Evolutionary conservation across 352 stramenopile genomes (phyloP).

Genomic region (Phytophthora lateralis): DNA sequence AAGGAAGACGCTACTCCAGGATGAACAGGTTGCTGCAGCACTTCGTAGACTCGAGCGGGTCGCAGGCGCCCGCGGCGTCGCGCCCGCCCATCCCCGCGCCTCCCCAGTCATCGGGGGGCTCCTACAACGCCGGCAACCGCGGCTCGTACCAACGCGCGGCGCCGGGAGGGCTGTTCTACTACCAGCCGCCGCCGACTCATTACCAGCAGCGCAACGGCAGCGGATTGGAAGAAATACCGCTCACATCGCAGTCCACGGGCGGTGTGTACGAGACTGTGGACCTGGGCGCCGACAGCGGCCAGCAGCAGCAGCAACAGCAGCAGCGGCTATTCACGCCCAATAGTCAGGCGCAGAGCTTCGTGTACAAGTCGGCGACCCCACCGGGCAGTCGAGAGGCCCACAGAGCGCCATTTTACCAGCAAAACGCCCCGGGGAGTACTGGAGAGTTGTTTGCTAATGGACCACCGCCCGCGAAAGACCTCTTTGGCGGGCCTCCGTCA

Average conservation of each 20-base stretch:
- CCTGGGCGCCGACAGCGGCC: conserved; percentile 39
- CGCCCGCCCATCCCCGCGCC: conserved; percentile 31
- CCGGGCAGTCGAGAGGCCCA: conserved; percentile 6
- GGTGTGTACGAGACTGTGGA: conserved; percentile 54
- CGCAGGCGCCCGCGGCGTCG: conserved; percentile 14
- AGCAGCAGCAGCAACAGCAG: conserved; percentile 14
- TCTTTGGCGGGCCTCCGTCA: conserved; percentile 18
- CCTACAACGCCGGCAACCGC: conserved; percentile 21
- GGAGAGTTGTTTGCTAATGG: conserved; percentile 28
- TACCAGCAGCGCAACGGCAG: conserved; percentile 13
- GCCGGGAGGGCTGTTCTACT: conserved; percentile 37
- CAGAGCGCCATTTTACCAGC: conserved; percentile 16
- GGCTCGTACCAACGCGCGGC: conserved; percentile 40
- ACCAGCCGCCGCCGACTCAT: conserved; percentile 30
- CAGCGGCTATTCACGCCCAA: conserved; percentile 7
- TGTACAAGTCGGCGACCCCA: conserved; percentile 17
- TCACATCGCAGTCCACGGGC: conserved; percentile 37
- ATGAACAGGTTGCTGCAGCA: conserved; percentile 74
- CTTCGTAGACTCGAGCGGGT: conserved; percentile 47
- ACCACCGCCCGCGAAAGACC: conserved; percentile 18
- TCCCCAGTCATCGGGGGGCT: conserved; percentile 37
- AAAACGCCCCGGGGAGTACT: conserved; percentile 16
- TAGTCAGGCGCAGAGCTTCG: conserved; percentile 9
- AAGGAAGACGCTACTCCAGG: conserved; percentile 4
- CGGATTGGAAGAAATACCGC: conserved; percentile 37